Base-by-base conservation (phyloP, 164 flowering plant species). In the Liquidambar formosana region DNA sequence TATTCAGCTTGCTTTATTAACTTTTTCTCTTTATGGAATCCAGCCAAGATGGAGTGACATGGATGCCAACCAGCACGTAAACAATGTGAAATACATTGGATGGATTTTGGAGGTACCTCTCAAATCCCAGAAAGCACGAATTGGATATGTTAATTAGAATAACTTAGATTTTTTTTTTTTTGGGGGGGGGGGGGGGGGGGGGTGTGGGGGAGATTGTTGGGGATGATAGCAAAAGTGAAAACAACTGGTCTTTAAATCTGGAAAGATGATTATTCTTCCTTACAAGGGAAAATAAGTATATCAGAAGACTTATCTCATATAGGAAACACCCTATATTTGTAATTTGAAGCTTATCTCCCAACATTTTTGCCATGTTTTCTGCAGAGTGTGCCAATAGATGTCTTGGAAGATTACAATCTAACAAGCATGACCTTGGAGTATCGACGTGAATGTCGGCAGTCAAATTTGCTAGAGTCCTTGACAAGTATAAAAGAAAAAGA, bases 21-120 rank as follows among this genome's bases (percentile, higher is more conserved):
- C 54, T 22, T 28, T 3, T 62, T 23, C n/a, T 65, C 27, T 61
- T 19, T 15, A 23, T 56, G 46, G 23, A 27, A 27, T 67, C 21
- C 87, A 91, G 97, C 94, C 97, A 21, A 82, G 94, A 80, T 88
- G 97, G 92, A 88, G 79, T 58, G 97, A 91, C 66, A 84, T 91
- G 87, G 97, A 91, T 69, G 85, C 82, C 56, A 91, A 91, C 71
- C 94, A 88, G 71, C 97, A 91, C 70, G 92, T 89, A 18, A 91
- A 91, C 78, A 91, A 91, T 76, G 93, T 91, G 63, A 92, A 88
- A 63, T 89, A 91, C 85, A 88, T 91, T 16, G 93, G 94, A 59
- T 91, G 97, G 97, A 76, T 89, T 64, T 68, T 92, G 52, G 97
- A 92, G 93, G 97, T 89, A 81, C 25, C 12, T 21, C 48, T 41